Base-by-base conservation (phyloP, 768 basidiomycete genomes). In the Leccinum olivaceopallidum region DNA sequence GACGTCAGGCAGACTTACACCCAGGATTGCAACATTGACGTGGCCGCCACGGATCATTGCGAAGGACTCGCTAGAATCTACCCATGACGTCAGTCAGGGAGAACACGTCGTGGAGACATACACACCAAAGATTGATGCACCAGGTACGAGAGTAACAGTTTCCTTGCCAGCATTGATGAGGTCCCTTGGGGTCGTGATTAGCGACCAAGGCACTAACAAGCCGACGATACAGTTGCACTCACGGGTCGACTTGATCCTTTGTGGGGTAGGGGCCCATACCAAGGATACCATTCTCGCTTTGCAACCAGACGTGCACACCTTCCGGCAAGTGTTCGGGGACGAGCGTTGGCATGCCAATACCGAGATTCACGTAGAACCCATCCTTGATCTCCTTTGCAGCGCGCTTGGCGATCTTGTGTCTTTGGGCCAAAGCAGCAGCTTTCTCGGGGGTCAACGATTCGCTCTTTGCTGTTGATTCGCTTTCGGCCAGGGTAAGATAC, bases 1-100 rank as follows among this genome's bases (percentile, higher is more conserved):
- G 4, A 34, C 3, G 47, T 22, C 7, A 36, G 49, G 47, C 44
- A 64, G 59, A 79, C 88, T 70, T 75, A 91, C 92, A 30, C 95
- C 95, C 53, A 98, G 85, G 70, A 98, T 95, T 7, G 94, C 87
- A 52, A 96, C 91, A 65, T 98, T 87, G 54, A 98, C 85, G 75
- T 98, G 95, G 6, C 95, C 95, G 50, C 95, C 95, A 56, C 95
- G 91, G 75, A 98, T 97, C 95, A 98, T 98, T 12, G 90, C 91
- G 69, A 98, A 98, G 4, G 93, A 95, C 76, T 97, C 95, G 67
- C 86, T 86, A 4, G 94, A 95, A 76, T 95, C 91, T 61, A 57
- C 22, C 14, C 24, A 28, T 47, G 32, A 37, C 18, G 36, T 65
- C 42, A 60, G 57, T 50, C 47, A 30, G 32, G 8, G 42, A 39